Base-by-base conservation (phyloP, 2,329 filamentous ascomycete species). In the Calycina herbarum region DNA sequence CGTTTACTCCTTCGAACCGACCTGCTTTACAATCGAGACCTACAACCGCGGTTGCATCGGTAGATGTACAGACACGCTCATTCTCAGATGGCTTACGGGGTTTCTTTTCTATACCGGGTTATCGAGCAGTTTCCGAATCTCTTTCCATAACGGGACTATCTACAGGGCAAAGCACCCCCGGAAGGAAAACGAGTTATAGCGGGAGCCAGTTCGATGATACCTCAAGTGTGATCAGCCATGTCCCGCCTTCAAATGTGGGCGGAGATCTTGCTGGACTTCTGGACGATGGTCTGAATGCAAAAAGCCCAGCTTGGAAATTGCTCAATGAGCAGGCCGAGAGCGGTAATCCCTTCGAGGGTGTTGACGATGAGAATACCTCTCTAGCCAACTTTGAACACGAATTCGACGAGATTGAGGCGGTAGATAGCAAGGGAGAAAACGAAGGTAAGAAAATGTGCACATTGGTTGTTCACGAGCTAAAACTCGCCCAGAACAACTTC, bases 231-330 rank as follows among this genome's bases (percentile, higher is more conserved):
- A 78, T 78, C 69, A 85, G 83, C 73, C 81, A 77, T 73, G 75
- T 79, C 29, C 82, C 80, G n/a, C 82, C 80, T 1, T 72, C 68
- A 73, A 77, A 57, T 72, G 82, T 74, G 84, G 89, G 69, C 80
- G 88, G 87, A 3, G 93, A 97, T 70, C 85, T 92, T 31, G 93
- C 93, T 66, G 96, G 94, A 74, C 82, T 97, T 24, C 85, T 97
- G 57, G 88, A 87, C 10, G 91, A 92, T 54, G 88, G 91, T 29
- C 78, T 89, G 42, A 85, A 86, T 70, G 83, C 83, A 66, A 86
- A 85, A 72, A 92, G 86, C 73, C 83, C 87, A 20, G 88, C 90
- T 3, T 92, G 91, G 86, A 85, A 84, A 69, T 79, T 90, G 60
- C 79, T 93, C 31, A 85, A 85, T 61, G 83, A 86, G 20, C 89